Evolutionary conservation across 345 rosid species (phyloP), one percentile per base, ranked within the genome.

Genomic region (Brassica nigra): DNA sequence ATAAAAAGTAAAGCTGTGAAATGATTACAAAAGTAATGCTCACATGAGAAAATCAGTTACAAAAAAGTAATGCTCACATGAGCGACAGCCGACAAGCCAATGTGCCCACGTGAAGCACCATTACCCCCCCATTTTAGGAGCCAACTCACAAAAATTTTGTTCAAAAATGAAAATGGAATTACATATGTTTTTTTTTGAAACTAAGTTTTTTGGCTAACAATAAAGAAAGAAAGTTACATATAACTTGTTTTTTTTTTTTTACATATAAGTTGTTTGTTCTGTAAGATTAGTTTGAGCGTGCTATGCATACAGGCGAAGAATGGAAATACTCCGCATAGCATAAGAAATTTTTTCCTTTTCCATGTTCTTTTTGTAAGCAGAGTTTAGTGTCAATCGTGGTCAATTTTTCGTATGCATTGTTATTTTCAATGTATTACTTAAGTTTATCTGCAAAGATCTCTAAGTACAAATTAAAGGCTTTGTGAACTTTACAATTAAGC

Each of bases 1-100:
- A 65, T 10, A 8, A 36, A 27, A 15, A n/a, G 31, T 4, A 47
- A 58, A 36, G 23, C 6, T 20, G 39, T 70, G 64, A 62, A 77
- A 77, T 77, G 81, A 77, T 77, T 62, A 70, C 57, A 14, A 62
- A 77, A 70, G 76, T 62, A 77, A 69, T 70, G 80, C 70, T 77
- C 57, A 49, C 54, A 47, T 47, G 54, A 4, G 49, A 47, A 47
- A 47, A 47, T 47, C 2, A 47, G 15, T 47, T 47, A 12, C 2
- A 12, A 47, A 47, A 47, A 47, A 47, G 16, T 12, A 12, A 47
- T 47, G 54, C 15, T 47, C 80, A 62, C 81, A 77, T 70, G 76
- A 77, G 81, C 71, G 81, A 77, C 36, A 33, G 36, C 36, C 36
- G 36, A 33, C 81, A 70, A 63, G 71, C 33, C 70, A 62, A 62